Evolutionary conservation across 176 grass and related monocot species (phyloP), one percentile per base, ranked within the genome.

Genomic region (Tillandsia fasciculata): DNA sequence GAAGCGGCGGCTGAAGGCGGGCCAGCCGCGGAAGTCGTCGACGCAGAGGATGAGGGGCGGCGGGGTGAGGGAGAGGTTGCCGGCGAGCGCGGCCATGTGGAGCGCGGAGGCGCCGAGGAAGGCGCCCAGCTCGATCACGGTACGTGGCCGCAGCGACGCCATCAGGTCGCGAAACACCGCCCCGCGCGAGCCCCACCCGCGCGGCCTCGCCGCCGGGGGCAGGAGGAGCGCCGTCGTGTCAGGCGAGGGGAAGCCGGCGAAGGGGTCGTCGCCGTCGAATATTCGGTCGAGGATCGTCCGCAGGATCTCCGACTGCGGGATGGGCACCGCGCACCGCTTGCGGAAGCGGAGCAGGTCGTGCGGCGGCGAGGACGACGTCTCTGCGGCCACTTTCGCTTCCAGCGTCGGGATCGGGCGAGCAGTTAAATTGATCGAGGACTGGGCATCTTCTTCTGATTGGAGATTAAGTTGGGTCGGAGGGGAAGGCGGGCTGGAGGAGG

Each of bases 11-110:
- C 87, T 84, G 79, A 87, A 92, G 15, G 69, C 87, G 3, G 94
- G 94, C 94, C 94, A 99, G 2, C 87, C 94, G 10, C 90, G 94
- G 83, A 99, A 99, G 85, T 99, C 94, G 81, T 99, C 94, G 3
- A 99, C 12, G 65, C 89, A 89, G 69, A 99, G 94, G 87, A 99
- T 90, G 18, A 80, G 48, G 23, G 87, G 11, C 2, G 94, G 82
- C 61, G 80, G 53, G 33, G 33, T 3, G 2, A 90, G 80, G 9
- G 94, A 99, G 3, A 99, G 82, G 75, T 90, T 93, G 68, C 33
- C 7, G 2, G 94, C 58, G 22, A 88, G 82, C 59, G 79, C 87
- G 0, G 78, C 90, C 95, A 99, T 99, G 80, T 99, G 95, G 69
- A 99, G 84, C 70, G 95, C 95, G 58, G 95, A 99, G 2, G 95